Evolutionary conservation across 129 eudicot species (phyloP).

Genomic region (Smallanthus sonchifolius): DNA sequence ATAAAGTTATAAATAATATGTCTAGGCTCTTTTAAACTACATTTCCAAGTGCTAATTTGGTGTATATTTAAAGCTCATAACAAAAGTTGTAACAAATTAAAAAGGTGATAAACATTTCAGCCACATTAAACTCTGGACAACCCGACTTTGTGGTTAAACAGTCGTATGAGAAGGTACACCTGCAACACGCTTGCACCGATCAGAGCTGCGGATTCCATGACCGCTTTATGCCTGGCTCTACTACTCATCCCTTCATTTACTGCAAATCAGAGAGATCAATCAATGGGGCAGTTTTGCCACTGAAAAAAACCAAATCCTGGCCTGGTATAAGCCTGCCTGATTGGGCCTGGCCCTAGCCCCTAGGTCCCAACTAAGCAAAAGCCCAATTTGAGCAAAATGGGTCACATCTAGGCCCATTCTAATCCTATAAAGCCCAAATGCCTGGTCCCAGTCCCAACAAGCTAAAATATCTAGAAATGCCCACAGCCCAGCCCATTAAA

Average conservation of each 20-base stretch:
- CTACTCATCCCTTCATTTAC: conserved; percentile 82
- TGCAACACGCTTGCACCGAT: conserved; percentile 72
- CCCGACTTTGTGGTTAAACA: conserved; percentile 75
- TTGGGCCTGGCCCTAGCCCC: not conserved
- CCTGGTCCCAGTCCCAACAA: not conserved
- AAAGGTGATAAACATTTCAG: conserved; percentile 1
- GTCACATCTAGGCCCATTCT: not conserved
- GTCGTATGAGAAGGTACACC: conserved; percentile 70
- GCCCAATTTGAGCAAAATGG: not conserved
- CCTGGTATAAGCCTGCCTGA: not conserved
- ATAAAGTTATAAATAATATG: not conserved
- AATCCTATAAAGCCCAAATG: not conserved
- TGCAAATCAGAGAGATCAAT: conserved; percentile 31
- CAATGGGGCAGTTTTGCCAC: not conserved
- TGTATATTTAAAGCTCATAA: no score
- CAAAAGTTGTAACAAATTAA: conserved; percentile 5
- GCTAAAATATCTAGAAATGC: not conserved
- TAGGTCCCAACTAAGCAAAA: not conserved
- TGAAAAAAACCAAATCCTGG: not conserved
- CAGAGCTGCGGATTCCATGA: conserved; percentile 66
- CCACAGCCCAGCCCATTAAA: not conserved
- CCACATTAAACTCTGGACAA: conserved; percentile 50
- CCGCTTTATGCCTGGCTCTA: conserved; percentile 78
- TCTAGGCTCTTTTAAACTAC: not conserved
- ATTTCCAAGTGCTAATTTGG: conserved; percentile 18